A percentile compares a stretch with the other conserved stretches of the same genome.
Evolutionary conservation across 75 land plant genomes (phyloP).

Genomic region (Isoetes taiwanensis): DNA sequence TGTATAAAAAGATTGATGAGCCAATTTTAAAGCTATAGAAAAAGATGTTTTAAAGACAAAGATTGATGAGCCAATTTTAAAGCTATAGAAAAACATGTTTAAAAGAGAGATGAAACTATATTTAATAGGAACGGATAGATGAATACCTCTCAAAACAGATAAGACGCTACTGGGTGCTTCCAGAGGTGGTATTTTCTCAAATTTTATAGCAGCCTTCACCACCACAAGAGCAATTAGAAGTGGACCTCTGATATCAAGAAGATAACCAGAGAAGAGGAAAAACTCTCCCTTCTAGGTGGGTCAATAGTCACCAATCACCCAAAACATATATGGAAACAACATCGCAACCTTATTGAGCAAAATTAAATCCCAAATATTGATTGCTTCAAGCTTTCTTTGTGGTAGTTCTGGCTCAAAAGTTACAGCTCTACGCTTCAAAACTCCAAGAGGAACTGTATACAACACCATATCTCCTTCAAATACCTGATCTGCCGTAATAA

Average conservation of each 20-base stretch:
- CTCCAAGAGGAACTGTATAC: slow-evolving; percentile 86
- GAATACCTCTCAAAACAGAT: slow-evolving; percentile 66
- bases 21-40: too few species aligned
- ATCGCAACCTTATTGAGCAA: slow-evolving; percentile 93
- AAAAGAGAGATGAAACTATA: background rate
- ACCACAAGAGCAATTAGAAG: slow-evolving; percentile 87
- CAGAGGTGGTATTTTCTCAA: slow-evolving; percentile 74
- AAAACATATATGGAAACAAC: slow-evolving; percentile 77
- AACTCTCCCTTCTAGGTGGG: slow-evolving; percentile 75
- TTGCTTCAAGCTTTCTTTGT: slow-evolving; percentile 81
- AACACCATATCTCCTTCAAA: slow-evolving; percentile 82
- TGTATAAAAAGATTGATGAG: too few species aligned
- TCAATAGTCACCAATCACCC: slow-evolving; percentile 58
- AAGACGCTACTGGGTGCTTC: slow-evolving; percentile 74
- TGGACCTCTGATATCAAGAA: slow-evolving; percentile 92
- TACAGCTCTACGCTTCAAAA: slow-evolving; percentile 51
- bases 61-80: background rate
- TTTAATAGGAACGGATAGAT: too few species aligned
- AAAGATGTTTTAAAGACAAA: background rate
- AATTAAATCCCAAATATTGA: slow-evolving; percentile 84
- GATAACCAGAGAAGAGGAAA: slow-evolving; percentile 96
- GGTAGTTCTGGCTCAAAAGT: slow-evolving; percentile 81
- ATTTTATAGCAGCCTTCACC: slow-evolving; percentile 87
- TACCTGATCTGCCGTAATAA: slow-evolving; percentile 43
- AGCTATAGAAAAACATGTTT: background rate